Conservation (phyloP, 495 filamentous ascomycete species). For the Staphylotrichum tortipilum region DNA sequence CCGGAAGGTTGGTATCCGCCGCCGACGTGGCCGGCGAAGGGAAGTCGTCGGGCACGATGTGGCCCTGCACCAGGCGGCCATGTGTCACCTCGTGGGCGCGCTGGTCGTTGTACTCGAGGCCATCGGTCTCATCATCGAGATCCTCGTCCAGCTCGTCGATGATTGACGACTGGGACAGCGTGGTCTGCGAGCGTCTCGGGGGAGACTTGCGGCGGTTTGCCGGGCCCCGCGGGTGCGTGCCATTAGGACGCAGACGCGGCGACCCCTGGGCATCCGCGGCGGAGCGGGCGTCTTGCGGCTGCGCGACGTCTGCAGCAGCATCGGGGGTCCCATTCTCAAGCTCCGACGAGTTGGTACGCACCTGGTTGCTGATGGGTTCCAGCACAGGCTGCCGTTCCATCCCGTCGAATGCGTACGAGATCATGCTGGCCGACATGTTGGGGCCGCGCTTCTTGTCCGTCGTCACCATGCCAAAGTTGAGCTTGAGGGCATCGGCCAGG, state of each 20-base stretch:
- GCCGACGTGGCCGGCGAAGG: slow-evolving; percentile 66
- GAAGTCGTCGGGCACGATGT: slow-evolving; percentile 91
- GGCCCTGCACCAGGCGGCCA: slow-evolving; percentile 86
- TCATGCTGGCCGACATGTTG: slow-evolving; percentile 63
- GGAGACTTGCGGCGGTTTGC: slow-evolving; percentile 12
- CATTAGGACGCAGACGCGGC: slow-evolving; percentile 27
- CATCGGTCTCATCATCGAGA: slow-evolving; percentile 32
- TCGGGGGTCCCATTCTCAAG: slow-evolving; percentile 21
- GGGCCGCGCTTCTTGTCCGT: slow-evolving; percentile 70
- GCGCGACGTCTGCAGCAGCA: slow-evolving; percentile 10
- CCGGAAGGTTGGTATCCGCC: slow-evolving; percentile 40
- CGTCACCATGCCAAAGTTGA: slow-evolving; percentile 95
- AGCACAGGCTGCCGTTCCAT: slow-evolving; percentile 29
- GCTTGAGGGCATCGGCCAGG: slow-evolving; percentile 86
- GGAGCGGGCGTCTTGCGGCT: slow-evolving; percentile 15
- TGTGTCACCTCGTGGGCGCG: slow-evolving; percentile 85
- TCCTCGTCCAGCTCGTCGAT: slow-evolving; percentile 41
- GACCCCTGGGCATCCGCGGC: slow-evolving; percentile 32
- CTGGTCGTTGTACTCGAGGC: slow-evolving; percentile 73
- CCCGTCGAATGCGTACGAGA: slow-evolving; percentile 44
- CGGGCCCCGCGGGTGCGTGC: slow-evolving; percentile 21
- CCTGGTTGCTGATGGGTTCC: slow-evolving; percentile 21
- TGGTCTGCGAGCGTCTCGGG: slow-evolving; percentile 21
- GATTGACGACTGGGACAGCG: slow-evolving; percentile 30
- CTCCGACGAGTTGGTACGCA: slow-evolving; percentile 24